Base-by-base conservation (phyloP, 2,329 filamentous ascomycete genomes). In the Trichophyton schoenleinii region DNA sequence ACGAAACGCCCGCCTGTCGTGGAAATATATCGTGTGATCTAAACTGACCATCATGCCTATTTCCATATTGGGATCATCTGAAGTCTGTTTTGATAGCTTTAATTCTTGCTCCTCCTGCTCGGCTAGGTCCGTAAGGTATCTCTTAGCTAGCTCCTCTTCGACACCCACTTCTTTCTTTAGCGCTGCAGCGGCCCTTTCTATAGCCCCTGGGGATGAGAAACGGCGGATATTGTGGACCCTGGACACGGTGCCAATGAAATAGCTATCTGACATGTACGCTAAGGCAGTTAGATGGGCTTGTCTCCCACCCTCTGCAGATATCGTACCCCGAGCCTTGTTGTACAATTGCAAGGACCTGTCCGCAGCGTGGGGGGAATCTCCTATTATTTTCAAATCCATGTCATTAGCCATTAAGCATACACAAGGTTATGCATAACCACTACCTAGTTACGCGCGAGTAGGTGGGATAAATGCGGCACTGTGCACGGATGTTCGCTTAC, bases 231-330 rank as follows among this genome's bases (percentile, higher is more conserved):
- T 81, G 73, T 96, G 91, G 60, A 91, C 86, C 20, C 89, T 84
- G 31, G 86, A 80, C 6, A 96, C 84, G 1, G 91, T 96, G 44
- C 89, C 91, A 72, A 97, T 91, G 75, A 99, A 97, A 77, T 89
- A 94, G 70, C 83, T 88, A 75, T 97, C 92, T 28, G 86, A 89
- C 78, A 97, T 88, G 77, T 97, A 99, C 25, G 92, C 92, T 64
- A 99, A 80, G 7, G 94, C 94, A 42, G 83, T 87, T 41, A 96
- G 79, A 71, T 97, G 91, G 9, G 91, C 89, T 68, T 87, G 83
- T 65, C 87, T 83, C 0, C 90, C 89, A 20, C 89, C 89, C 2
- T 79, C 79, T 0, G 82, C 80, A 48, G 86, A 87, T 68, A 97
- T 94, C 62, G 74, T 79, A 36, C 91, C 91, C 38, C 74, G 70